Percentiles rank a stretch among this genome's conserved stretches.
Evolutionary conservation across 768 basidiomycete genomes (phyloP).

Genomic region (Clavulina sp.): DNA sequence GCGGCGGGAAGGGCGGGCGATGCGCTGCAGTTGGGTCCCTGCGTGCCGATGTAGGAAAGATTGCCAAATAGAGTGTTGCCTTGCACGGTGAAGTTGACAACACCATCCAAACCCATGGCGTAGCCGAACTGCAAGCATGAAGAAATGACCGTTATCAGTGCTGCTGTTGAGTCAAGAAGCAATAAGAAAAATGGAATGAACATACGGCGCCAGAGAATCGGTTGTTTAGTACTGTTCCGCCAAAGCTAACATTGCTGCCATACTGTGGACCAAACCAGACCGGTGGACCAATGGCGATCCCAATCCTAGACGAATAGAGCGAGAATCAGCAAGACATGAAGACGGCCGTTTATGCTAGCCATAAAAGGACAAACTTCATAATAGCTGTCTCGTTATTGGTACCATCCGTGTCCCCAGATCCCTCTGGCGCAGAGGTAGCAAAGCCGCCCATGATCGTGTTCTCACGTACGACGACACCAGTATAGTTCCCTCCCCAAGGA

Average conservation of each 20-base stretch:
- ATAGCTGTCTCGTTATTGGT: constrained; percentile 40
- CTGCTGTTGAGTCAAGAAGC: neutral
- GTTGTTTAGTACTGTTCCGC: constrained; percentile 41
- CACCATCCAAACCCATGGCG: constrained; percentile 47
- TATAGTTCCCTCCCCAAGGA: constrained; percentile 51
- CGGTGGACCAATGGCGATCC: constrained; percentile 62
- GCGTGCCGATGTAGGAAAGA: constrained; percentile 55
- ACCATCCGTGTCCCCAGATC: constrained; percentile 30
- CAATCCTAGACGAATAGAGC: constrained; percentile 33
- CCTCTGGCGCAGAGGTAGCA: constrained; percentile 28
- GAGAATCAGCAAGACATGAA: constrained; percentile 3
- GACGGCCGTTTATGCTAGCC: no score
- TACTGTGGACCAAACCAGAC: constrained; percentile 53
- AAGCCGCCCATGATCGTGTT: constrained; percentile 57
- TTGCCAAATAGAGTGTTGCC: constrained; percentile 47
- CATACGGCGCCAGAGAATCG: constrained; percentile 13
- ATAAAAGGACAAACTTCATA: constrained; percentile 39
- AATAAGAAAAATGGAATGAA: neutral
- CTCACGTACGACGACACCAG: constrained; percentile 43
- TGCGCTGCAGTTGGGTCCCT: constrained; percentile 45
- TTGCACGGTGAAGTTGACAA: constrained; percentile 46
- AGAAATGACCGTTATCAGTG: neutral
- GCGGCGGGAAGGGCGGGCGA: constrained; percentile 33
- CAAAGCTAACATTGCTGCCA: constrained; percentile 34
- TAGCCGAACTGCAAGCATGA: constrained; percentile 59